A percentile compares a stretch with the other conserved stretches of the same genome.
These are phyloP conservation scores for Xerocomus amazonicus DNA, from an alignment of 1,284 basidiomycete species.

Conservation along the genomic window DNA sequence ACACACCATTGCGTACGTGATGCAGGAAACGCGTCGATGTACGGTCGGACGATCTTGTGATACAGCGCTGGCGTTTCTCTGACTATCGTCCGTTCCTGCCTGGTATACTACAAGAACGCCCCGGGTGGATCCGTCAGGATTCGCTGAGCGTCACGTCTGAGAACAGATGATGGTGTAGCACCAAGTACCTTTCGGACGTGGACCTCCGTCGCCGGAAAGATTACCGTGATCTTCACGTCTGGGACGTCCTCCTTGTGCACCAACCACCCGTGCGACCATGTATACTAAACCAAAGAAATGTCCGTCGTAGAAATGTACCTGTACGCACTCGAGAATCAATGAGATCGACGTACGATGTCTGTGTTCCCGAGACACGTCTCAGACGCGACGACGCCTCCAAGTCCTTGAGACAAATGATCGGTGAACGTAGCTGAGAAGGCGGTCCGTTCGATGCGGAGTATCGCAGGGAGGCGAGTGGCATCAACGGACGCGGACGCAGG, in stretches of 20 bases:
- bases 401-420: slow-evolving; percentile 12
- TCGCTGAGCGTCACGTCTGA: too few relatives aligned
- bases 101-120: slow-evolving; percentile 64
- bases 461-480: slow-evolving; percentile 36
- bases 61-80: slow-evolving; percentile 80
- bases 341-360: slow-evolving; percentile 42
- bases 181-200: slow-evolving; percentile 68
- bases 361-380: slow-evolving; percentile 40
- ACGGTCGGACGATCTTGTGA: slow-evolving; percentile 67
- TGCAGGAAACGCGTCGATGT: slow-evolving; percentile 70
- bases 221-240: slow-evolving; percentile 64
- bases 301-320: background rate
- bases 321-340: slow-evolving; percentile 3
- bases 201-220: slow-evolving; percentile 78
- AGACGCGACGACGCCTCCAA: slow-evolving; percentile 26
- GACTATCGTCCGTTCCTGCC: slow-evolving; percentile 71
- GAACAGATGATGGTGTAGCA: background rate
- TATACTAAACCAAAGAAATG: slow-evolving; percentile 30
- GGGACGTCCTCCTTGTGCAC: slow-evolving; percentile 29
- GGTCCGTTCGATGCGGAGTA: slow-evolving; percentile 60
- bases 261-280: slow-evolving; percentile 45
- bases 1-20: slow-evolving; percentile 77
- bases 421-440: slow-evolving; percentile 41
- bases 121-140: too few relatives aligned
- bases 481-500: background rate